phyloP scores from a whole-genome alignment of 495 filamentous ascomycete genomes.

The Bacidia rubella region DNA sequence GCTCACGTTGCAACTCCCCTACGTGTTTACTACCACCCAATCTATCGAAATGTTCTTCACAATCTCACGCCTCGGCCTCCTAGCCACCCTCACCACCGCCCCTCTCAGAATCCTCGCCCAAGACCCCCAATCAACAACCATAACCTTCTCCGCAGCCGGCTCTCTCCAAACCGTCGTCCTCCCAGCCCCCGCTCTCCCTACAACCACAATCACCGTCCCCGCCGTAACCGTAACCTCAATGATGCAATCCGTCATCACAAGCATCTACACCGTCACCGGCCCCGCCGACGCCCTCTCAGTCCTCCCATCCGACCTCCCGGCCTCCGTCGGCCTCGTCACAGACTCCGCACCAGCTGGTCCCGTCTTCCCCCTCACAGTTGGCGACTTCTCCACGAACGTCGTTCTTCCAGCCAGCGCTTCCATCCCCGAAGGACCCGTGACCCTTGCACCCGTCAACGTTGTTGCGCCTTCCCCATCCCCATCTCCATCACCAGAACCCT shows the following conservation, averaged over 20 bases:
- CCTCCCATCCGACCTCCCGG: slow-evolving; percentile 2
- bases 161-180: slow-evolving; percentile 8
- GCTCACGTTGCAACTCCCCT: neutral
- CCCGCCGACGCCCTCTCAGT: slow-evolving; percentile 4
- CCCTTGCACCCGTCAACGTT: slow-evolving; percentile 5
- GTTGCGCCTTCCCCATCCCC: neutral
- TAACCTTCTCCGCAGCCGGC: slow-evolving; percentile 11
- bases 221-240: slow-evolving; percentile 9
- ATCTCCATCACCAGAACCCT: neutral
- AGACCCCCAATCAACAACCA: slow-evolving; percentile 3
- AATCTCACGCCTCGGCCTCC: slow-evolving; percentile 11
- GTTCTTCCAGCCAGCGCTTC: slow-evolving; percentile 8
- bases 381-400: slow-evolving; percentile 5
- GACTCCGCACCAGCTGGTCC: slow-evolving; percentile 7
- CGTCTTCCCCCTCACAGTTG: slow-evolving; percentile 8
- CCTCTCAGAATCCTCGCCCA: slow-evolving; percentile 13
- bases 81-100: slow-evolving; percentile 1
- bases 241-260: slow-evolving; percentile 6
- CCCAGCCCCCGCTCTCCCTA: slow-evolving; percentile 6
- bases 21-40: neutral
- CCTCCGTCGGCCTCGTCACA: slow-evolving; percentile 4
- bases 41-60: slow-evolving; percentile 17
- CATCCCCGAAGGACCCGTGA: slow-evolving; percentile 8
- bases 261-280: slow-evolving; percentile 13
- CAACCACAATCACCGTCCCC: slow-evolving; percentile 11